Evolutionary conservation across 129 eudicot genomes (phyloP), one percentile per base, ranked within the genome.

Genomic region (Pittosporum tobira): DNA sequence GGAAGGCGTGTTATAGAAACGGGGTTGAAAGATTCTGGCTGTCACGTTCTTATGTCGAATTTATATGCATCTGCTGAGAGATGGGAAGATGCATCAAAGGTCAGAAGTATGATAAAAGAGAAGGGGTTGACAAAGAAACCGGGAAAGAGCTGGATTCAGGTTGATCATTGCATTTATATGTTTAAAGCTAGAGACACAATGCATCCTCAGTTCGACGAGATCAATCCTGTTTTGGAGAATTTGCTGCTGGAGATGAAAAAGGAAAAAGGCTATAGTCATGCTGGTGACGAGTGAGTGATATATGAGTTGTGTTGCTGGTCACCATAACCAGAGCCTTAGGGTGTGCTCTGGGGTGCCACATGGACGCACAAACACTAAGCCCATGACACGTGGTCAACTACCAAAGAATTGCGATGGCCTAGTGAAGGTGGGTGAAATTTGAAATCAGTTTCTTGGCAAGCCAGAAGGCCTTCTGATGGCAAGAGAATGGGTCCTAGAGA

Each of bases 81-180:
- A 71, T 71, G 76, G 76, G 62, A 56, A 18, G 76, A 71, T 47
- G 76, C 76, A 18, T 71, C 76, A 25, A 71, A 43, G 61, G 64
- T 46, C 46, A 63, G 76, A 57, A 65, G 16, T 34, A 37, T 71
- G 46, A 57, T 71, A 29, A 71, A 71, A 58, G 70, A 71, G 52
- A 57, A 63, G 15, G 76, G 70, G 18, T 36, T 71, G 49, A 48
- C 47, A 26, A 71, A 71, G 56, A 71, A 63, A 63, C 57, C 76
- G 3, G 76, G 76, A 34, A 64, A 57, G 29, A 71, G 76, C 26
- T 71, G 70, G 70, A 63, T 71, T 54, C 70, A 63, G 60, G 51
- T 63, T 13, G 65, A 63, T 63, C 36, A 28, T 31, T 38, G 16
- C 50, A 47, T 43, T 55, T 46, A 48, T 49, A 10, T 37, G 40